Evolutionary conservation across 2,329 filamentous ascomycete genomes (phyloP).

Genomic region (Cryphonectria nitschkei): DNA sequence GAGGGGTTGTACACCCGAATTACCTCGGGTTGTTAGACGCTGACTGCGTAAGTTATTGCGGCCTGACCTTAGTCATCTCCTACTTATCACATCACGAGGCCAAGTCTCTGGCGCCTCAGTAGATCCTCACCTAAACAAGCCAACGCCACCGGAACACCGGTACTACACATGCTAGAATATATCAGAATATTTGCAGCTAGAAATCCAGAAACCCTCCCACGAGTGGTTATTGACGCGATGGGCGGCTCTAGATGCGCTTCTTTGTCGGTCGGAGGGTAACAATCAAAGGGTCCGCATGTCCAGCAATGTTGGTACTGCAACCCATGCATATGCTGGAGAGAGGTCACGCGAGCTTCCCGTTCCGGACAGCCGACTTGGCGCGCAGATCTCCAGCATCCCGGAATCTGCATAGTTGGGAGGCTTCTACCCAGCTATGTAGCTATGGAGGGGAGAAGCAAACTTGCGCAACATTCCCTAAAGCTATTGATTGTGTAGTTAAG

Average conservation of each 20-base stretch:
- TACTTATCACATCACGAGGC: neutral
- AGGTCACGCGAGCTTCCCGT: constrained; percentile 18
- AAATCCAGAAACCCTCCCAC: neutral
- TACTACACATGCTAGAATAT: neutral
- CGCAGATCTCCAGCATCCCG: neutral
- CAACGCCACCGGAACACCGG: neutral
- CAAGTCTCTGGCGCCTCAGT: neutral
- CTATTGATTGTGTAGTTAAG: neutral
- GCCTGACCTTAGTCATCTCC: neutral
- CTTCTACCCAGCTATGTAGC: neutral
- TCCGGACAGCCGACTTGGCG: neutral
- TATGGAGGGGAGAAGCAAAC: neutral
- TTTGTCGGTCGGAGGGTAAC: neutral
- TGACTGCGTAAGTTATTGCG: neutral
- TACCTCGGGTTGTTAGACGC: neutral
- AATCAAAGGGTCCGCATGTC: neutral
- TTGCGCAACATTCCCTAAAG: neutral
- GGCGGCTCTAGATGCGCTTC: neutral
- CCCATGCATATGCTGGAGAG: constrained; percentile 9
- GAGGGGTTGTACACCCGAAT: neutral
- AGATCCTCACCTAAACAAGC: neutral
- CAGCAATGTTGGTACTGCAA: neutral
- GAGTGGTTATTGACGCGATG: neutral
- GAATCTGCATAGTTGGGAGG: neutral
- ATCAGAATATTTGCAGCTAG: neutral